Evolutionary conservation across 2,329 filamentous ascomycete species (phyloP).

Genomic region (Graphilbum fragrans): DNA sequence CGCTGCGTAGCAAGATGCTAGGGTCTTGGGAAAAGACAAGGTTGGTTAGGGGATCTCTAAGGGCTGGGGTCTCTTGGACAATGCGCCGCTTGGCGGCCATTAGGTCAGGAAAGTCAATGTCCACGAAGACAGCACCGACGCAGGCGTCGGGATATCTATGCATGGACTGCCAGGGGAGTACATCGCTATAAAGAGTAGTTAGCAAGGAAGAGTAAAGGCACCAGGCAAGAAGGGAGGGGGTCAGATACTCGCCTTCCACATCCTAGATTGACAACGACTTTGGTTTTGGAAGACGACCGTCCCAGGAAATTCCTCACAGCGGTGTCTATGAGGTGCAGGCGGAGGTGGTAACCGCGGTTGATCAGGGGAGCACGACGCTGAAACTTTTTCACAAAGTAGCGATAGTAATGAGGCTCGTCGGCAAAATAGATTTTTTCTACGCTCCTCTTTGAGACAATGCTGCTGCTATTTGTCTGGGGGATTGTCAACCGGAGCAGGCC

Average conservation of each 20-base stretch:
- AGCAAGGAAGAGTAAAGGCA: background rate
- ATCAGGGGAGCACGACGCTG: conserved; percentile 77
- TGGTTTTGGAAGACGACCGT: conserved; percentile 37
- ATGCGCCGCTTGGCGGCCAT: conserved; percentile 62
- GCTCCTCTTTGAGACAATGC: conserved; percentile 83
- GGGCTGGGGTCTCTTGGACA: conserved; percentile 49
- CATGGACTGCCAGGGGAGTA: conserved; percentile 74
- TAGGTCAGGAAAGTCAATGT: conserved; percentile 75
- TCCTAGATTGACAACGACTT: conserved; percentile 72
- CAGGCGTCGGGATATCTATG: conserved; percentile 50
- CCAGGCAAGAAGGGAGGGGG: background rate
- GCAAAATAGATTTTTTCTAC: conserved; percentile 82
- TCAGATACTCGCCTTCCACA: conserved; percentile 75
- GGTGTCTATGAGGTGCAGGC: conserved; percentile 71
- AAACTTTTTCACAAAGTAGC: conserved; percentile 76
- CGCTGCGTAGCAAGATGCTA: conserved; percentile 48
- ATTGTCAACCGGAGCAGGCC: no score
- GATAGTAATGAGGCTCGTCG: conserved; percentile 69
- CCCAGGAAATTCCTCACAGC: conserved; percentile 61
- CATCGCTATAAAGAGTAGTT: conserved; percentile 46
- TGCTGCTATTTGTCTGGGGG: conserved; percentile 74
- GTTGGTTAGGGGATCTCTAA: conserved; percentile 39
- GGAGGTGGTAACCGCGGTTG: conserved; percentile 79
- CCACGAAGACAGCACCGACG: conserved; percentile 55
- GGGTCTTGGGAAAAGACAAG: conserved; percentile 27